Conservation (phyloP, 1,284 basidiomycete species). For the Microbotryomycetes sp. region DNA sequence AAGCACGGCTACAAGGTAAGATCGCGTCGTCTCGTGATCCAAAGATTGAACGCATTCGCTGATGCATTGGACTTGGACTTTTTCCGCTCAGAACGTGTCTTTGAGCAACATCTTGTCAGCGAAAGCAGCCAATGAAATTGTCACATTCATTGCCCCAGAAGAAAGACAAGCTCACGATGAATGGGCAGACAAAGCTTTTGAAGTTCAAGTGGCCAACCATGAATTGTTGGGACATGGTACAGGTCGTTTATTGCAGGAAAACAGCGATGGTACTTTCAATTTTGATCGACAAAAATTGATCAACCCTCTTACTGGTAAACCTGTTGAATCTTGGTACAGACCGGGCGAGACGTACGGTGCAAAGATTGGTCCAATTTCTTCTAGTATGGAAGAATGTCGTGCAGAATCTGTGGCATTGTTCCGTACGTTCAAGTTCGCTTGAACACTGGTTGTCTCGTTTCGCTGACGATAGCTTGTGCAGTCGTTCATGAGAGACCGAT, state of each 20-base stretch:
- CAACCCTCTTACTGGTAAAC: constrained; percentile 75
- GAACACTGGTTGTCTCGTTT: background rate
- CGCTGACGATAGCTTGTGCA: background rate
- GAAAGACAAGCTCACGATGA: constrained; percentile 61
- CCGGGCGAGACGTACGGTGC: constrained; percentile 49
- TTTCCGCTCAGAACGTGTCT: constrained; percentile 9
- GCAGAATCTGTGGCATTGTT: constrained; percentile 74
- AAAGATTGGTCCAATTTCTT: constrained; percentile 72
- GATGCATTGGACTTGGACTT: too few relatives aligned
- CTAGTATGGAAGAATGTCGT: constrained; percentile 79
- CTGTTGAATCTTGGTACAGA: constrained; percentile 74
- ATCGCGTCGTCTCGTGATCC: background rate
- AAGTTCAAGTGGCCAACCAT: constrained; percentile 78
- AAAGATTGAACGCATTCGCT: too few relatives aligned
- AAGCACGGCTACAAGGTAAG: constrained; percentile 62
- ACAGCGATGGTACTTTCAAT: constrained; percentile 64
- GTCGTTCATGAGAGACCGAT: constrained; percentile 64
- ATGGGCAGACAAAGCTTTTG: constrained; percentile 70
- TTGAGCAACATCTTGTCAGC: constrained; percentile 68
- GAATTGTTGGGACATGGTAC: constrained; percentile 53
- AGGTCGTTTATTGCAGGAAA: constrained; percentile 71
- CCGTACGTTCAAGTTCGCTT: constrained; percentile 44
- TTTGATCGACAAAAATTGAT: constrained; percentile 66
- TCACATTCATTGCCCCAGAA: constrained; percentile 71
- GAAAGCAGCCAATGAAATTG: constrained; percentile 69